Percentiles rank a stretch among this genome's conserved stretches.
These are phyloP conservation scores for Pelargonium myrrhifolium DNA, from an alignment of 441 rosid genomes.

Conservation along the genomic window DNA sequence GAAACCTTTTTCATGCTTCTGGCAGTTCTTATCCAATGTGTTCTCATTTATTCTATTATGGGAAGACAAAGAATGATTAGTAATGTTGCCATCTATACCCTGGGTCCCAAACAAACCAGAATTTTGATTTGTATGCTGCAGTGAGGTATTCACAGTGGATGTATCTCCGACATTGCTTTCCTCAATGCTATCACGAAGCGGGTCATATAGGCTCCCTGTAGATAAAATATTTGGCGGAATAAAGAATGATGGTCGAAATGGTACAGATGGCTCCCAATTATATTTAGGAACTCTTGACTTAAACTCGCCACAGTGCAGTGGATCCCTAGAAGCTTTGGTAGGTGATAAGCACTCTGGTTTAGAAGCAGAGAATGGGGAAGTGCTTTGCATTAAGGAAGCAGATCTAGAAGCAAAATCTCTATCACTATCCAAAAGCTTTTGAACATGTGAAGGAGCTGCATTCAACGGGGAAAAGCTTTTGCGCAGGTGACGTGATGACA, in stretches of 20 bases:
- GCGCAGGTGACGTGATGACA: conserved; percentile 25
- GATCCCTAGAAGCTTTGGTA: conserved; percentile 22
- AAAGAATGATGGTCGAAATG: conserved; percentile 65
- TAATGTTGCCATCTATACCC: conserved; percentile 32
- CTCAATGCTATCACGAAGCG: conserved; percentile 52
- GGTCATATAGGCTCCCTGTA: conserved; percentile 47
- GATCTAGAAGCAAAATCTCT: conserved; percentile 29
- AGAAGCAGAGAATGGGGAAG: conserved; percentile 33
- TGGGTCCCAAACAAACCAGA: conserved; percentile 24
- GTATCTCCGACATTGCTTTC: conserved; percentile 24
- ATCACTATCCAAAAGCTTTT: conserved; percentile 28
- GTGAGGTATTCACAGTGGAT: not conserved
- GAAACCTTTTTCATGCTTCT: conserved; percentile 29
- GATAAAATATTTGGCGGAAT: conserved; percentile 44
- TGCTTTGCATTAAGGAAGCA: conserved; percentile 30
- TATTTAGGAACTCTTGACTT: conserved; percentile 39
- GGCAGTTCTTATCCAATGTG: conserved; percentile 24
- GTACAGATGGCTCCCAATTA: conserved; percentile 86
- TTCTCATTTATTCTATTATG: conserved; percentile 33
- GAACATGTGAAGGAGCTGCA: conserved; percentile 29
- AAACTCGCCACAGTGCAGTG: conserved; percentile 24
- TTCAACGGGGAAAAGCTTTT: conserved; percentile 31
- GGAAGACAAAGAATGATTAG: conserved; percentile 38
- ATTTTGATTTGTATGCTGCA: conserved; percentile 18
- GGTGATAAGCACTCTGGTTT: conserved; percentile 31